Evolutionary conservation across 1,284 basidiomycete species (phyloP), one percentile per base, ranked within the genome.

Genomic region (Somion occarium): DNA sequence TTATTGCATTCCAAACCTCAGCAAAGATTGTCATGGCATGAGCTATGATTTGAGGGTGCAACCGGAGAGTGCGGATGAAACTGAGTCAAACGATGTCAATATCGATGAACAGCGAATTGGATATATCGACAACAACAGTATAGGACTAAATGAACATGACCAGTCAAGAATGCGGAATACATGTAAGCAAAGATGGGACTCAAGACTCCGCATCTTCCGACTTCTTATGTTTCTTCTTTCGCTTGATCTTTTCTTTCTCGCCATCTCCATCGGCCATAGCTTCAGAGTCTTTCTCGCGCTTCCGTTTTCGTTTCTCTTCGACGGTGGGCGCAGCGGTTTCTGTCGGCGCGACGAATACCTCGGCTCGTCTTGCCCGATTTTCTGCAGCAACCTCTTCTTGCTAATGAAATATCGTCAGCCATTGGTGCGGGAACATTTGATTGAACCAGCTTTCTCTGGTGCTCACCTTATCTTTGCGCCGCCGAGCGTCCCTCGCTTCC

Each of bases 271-370:
- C 46, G 12, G 13, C 30, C 5, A 19, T 7, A 20, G 22, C 30
- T 5, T 46, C 44, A 22, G 19, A n/a, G 3, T 46, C 15, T n/a
- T 25, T 46, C 15, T 48, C 46, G 4, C 79, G 75, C 56, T 75
- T 74, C 46, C 71, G 70, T 59, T 80, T 82, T 59, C 80, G 75
- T 63, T 89, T 91, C 64, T 93, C 90, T 61, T 88, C 86, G 20
- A 93, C 80, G 0, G 83, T 86, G 1, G 80, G 82, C 22, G 77
- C 87, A 1, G 75, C 79, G 18, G 73, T 73, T 66, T 96, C 93
- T 18, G 69, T 73, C 1, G 93, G 93, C 2, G 93, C 91, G 49
- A 93, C 74, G 52, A 90, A 96, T 1, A 80, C 89, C 66, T 91
- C 85, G 53, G 90, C 90, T 34, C 93, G 84, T 66, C 88, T 83